Conservation (phyloP, 306 rosid species). For the Casuarina cunninghamiana region DNA sequence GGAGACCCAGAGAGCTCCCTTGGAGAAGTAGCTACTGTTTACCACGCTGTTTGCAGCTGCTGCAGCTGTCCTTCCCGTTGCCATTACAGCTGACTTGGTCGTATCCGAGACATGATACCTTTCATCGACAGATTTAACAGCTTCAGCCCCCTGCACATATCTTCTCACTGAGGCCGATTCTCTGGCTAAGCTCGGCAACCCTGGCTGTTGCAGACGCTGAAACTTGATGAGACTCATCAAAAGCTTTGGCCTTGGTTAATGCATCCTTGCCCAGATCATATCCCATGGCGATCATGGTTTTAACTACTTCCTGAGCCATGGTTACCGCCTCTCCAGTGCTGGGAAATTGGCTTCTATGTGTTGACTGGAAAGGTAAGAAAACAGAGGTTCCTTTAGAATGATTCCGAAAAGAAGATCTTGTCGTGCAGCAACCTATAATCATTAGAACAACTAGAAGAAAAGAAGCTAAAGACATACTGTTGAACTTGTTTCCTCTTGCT, state of each 20-base stretch:
- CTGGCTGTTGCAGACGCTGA: constrained; percentile 72
- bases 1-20: constrained; percentile 83
- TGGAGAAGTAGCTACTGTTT: constrained; percentile 76
- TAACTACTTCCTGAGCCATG: constrained; percentile 79
- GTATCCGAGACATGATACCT: constrained; percentile 64
- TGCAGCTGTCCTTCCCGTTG: constrained; percentile 76
- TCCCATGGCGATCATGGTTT: constrained; percentile 81
- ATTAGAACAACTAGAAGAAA: not conserved
- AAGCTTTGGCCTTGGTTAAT: constrained; percentile 66
- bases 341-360: constrained; percentile 45
- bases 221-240: constrained; percentile 71
- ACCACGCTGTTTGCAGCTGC: constrained; percentile 62
- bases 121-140: constrained; percentile 60
- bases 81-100: constrained; percentile 66
- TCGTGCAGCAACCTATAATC: not conserved
- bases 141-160: constrained; percentile 60
- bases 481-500: constrained; percentile 48
- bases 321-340: constrained; percentile 75
- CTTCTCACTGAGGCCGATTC: constrained; percentile 66
- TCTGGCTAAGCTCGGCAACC: constrained; percentile 73
- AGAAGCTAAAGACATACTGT: constrained; percentile 38
- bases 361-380: constrained; percentile 36
- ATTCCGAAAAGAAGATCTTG: not conserved
- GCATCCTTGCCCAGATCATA: constrained; percentile 78
- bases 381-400: not conserved